A percentile compares a stretch with the other conserved stretches of the same genome.
phyloP scores from a whole-genome alignment of 768 basidiomycete species.

The Daedaleopsis nitida region DNA sequence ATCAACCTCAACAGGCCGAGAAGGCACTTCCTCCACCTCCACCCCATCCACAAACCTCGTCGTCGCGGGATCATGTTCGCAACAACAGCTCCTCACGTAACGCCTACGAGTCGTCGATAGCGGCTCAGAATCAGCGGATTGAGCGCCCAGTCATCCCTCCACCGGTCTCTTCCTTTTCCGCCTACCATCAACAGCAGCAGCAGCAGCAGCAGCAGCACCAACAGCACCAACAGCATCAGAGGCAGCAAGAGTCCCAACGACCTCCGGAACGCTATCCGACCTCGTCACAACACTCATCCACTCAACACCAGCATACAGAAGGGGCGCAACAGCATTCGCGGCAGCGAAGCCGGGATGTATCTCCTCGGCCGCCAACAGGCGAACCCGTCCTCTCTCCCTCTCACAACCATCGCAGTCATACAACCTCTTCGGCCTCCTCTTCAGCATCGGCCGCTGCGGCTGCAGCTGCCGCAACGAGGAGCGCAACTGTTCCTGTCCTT shows the following conservation, averaged over 20 bases:
- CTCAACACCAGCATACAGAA: constrained; percentile 7
- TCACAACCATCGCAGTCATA: constrained; percentile 18
- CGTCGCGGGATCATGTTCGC: neutral
- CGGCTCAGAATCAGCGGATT: neutral
- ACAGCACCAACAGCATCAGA: constrained; percentile 15
- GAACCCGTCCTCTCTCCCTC: constrained; percentile 3
- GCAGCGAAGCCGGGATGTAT: constrained; percentile 14
- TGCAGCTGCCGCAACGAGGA: constrained; percentile 6
- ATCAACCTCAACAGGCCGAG: constrained; percentile 4
- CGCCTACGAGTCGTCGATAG: neutral
- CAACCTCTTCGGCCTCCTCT: constrained; percentile 19
- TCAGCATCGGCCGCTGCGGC: constrained; percentile 13
- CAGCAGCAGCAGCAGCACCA: too few relatives aligned
- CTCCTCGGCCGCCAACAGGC: constrained; percentile 13
- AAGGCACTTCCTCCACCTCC: constrained; percentile 1
- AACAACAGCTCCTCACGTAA: neutral
- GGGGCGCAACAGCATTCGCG: constrained; percentile 7
- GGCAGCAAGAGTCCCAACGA: constrained; percentile 4
- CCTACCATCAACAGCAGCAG: constrained; percentile 19
- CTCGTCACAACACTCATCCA: constrained; percentile 7
- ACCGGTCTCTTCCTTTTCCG: constrained; percentile 12
- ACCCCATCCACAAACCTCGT: neutral
- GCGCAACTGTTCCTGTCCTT: constrained; percentile 15
- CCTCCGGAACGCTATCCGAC: neutral
- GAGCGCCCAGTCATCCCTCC: constrained; percentile 2